These are phyloP conservation scores for Bretziella fagacearum DNA, from an alignment of 2,329 filamentous ascomycete genomes.

Conservation along the genomic window DNA sequence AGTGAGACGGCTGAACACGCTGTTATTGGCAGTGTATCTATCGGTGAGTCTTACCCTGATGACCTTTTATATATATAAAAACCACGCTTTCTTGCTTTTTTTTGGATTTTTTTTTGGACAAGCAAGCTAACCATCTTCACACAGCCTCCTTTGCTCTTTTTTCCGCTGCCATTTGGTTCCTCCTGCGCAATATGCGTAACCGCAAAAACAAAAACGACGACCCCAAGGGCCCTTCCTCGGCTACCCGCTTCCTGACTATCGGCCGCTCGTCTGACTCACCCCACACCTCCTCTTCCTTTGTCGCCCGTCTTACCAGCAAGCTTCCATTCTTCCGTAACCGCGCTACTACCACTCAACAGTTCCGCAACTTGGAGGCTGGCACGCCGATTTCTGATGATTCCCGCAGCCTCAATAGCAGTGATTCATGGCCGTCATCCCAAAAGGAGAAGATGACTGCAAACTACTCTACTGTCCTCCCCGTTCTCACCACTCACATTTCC, in stretches of 20 bases:
- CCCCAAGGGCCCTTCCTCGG: too few species aligned
- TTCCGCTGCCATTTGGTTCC: conserved; percentile 7
- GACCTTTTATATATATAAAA: too few species aligned
- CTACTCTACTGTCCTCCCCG: not conserved
- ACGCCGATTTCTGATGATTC: not conserved
- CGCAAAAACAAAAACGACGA: conserved; percentile 7
- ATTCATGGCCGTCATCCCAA: not conserved
- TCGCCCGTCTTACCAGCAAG: conserved; percentile 1
- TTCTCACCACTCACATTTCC: not conserved
- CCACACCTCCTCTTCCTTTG: not conserved
- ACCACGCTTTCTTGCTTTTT: too few species aligned
- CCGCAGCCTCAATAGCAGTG: not conserved
- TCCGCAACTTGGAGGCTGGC: conserved; percentile 9
- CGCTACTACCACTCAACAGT: not conserved
- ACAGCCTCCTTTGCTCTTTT: conserved; percentile 11
- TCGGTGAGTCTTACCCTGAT: not conserved
- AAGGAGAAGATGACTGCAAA: not conserved
- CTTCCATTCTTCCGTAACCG: conserved; percentile 9
- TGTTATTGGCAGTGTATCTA: conserved; percentile 12
- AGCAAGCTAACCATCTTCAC: not conserved
- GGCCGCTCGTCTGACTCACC: too few species aligned
- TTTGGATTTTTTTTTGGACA: not conserved
- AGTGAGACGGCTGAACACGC: conserved; percentile 11
- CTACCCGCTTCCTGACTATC: too few species aligned
- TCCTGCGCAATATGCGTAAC: conserved; percentile 9